phyloP scores from a whole-genome alignment of 2,329 filamentous ascomycete genomes.

The Graphium sp. region DNA sequence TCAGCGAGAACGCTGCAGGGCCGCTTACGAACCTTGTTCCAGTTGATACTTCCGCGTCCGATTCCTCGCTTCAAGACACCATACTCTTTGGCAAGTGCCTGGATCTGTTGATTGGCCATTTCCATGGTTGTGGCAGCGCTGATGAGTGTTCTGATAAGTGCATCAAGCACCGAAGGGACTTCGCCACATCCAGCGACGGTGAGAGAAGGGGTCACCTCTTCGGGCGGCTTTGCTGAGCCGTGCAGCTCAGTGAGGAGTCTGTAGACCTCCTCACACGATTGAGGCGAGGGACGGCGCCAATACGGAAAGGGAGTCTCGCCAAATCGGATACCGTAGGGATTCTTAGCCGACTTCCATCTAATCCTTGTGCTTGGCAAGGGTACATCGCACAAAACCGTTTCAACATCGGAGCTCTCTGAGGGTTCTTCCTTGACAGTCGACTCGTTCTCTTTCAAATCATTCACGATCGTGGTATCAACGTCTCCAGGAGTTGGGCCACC shows the following conservation, averaged over 20 bases:
- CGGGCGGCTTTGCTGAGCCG: slow-evolving; percentile 45
- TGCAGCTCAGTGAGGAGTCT: slow-evolving; percentile 48
- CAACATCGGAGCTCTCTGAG: no score
- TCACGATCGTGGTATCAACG: no score
- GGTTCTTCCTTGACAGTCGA: no score
- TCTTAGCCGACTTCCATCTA: slow-evolving; percentile 12
- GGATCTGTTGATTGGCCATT: slow-evolving; percentile 46
- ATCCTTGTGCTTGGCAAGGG: slow-evolving; percentile 9
- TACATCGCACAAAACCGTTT: no score
- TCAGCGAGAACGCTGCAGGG: slow-evolving; percentile 43
- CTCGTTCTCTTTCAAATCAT: no score
- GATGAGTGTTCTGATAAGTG: slow-evolving; percentile 32
- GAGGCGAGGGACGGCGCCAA: slow-evolving; percentile 44
- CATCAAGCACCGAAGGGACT: slow-evolving; percentile 36
- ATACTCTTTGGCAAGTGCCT: slow-evolving; percentile 45
- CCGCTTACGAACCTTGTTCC: slow-evolving; percentile 50
- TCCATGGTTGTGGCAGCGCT: slow-evolving; percentile 31
- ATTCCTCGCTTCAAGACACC: slow-evolving; percentile 44
- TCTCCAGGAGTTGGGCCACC: no score
- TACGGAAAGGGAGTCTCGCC: slow-evolving; percentile 51
- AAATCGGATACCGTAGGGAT: slow-evolving; percentile 33
- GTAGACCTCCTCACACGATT: slow-evolving; percentile 55
- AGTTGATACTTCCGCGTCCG: slow-evolving; percentile 57
- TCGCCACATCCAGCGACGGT: slow-evolving; percentile 52
- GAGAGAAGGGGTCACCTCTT: slow-evolving; percentile 54